A percentile compares a stretch with the other conserved stretches of the same genome.
phyloP scores from a whole-genome alignment of 345 rosid genomes.

The Fremontodendron californicum region DNA sequence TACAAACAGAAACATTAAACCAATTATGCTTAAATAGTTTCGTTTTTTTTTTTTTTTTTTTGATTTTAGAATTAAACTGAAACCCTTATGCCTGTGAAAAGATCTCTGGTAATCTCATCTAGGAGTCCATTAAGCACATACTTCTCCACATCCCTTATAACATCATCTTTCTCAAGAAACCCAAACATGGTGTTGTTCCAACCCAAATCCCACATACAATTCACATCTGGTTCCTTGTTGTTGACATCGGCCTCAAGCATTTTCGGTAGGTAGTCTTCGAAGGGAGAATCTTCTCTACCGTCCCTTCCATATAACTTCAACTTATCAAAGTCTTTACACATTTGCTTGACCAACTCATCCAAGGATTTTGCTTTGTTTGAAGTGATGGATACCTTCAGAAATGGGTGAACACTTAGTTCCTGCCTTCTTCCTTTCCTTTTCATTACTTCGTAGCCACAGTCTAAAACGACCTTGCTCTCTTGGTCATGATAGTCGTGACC shows the following conservation, averaged over 20 bases:
- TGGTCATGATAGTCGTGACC: slow-evolving; percentile 31
- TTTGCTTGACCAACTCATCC: slow-evolving; percentile 59
- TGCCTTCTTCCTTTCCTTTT: slow-evolving; percentile 70
- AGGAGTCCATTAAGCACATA: slow-evolving; percentile 55
- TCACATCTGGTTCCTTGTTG: slow-evolving; percentile 49
- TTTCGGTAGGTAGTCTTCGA: slow-evolving; percentile 56
- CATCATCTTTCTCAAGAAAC: slow-evolving; percentile 65
- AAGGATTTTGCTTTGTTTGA: slow-evolving; percentile 37
- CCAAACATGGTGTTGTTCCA: slow-evolving; percentile 49
- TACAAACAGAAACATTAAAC: slow-evolving; percentile 1
- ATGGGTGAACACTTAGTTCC: slow-evolving; percentile 70
- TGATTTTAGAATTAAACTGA: neutral
- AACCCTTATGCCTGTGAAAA: slow-evolving; percentile 16
- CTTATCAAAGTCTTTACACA: slow-evolving; percentile 51
- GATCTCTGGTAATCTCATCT: slow-evolving; percentile 65
- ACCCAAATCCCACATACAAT: slow-evolving; percentile 88
- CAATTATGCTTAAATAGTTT: slow-evolving; percentile 2
- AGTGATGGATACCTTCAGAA: slow-evolving; percentile 34
- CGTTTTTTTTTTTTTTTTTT: too few species aligned
- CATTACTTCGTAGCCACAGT: slow-evolving; percentile 80
- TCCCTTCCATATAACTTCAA: slow-evolving; percentile 51
- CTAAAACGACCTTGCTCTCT: slow-evolving; percentile 55
- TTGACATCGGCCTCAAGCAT: slow-evolving; percentile 64
- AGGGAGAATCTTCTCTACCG: slow-evolving; percentile 29
- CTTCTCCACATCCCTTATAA: slow-evolving; percentile 68